Percentiles rank a stretch among this genome's conserved stretches.
phyloP scores from a whole-genome alignment of 305 asterid genomes.

The Petunia hybrid region DNA sequence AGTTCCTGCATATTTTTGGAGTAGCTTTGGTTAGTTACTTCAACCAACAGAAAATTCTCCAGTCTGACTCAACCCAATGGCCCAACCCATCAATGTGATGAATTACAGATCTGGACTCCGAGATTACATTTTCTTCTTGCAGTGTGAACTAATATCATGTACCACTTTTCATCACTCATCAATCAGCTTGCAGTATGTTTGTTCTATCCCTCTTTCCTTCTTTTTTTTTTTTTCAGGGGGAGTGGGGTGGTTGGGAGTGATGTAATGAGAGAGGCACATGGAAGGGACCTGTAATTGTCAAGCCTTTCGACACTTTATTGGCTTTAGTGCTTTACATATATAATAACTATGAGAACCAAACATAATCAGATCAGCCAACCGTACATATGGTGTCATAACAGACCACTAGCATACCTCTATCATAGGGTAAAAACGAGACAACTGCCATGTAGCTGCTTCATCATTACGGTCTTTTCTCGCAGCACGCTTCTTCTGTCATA shows the following conservation, averaged over 20 bases:
- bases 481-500: conserved; percentile 82
- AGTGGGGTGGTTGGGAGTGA: not conserved
- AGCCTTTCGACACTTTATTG: not conserved
- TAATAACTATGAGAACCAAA: not conserved
- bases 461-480: conserved; percentile 89
- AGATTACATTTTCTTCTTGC: not conserved
- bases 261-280: not conserved
- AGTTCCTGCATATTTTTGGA: conserved; percentile 71
- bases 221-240: no score
- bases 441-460: conserved; percentile 82
- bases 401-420: conserved; percentile 67
- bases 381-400: not conserved
- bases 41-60: not conserved
- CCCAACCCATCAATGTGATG: conserved; percentile 23
- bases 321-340: conserved; percentile 16
- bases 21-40: conserved; percentile 31
- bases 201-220: not conserved
- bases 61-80: conserved; percentile 13
- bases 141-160: not conserved
- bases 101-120: conserved; percentile 2
- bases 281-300: conserved; percentile 12
- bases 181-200: not conserved
- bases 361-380: conserved; percentile 23
- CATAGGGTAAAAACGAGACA: conserved; percentile 95
- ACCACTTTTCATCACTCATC: not conserved